Percentiles rank a stretch among this genome's conserved stretches.
These are phyloP conservation scores for Phytophthora citrophthora DNA, from an alignment of 352 stramenopile species.

Conservation along the genomic window DNA sequence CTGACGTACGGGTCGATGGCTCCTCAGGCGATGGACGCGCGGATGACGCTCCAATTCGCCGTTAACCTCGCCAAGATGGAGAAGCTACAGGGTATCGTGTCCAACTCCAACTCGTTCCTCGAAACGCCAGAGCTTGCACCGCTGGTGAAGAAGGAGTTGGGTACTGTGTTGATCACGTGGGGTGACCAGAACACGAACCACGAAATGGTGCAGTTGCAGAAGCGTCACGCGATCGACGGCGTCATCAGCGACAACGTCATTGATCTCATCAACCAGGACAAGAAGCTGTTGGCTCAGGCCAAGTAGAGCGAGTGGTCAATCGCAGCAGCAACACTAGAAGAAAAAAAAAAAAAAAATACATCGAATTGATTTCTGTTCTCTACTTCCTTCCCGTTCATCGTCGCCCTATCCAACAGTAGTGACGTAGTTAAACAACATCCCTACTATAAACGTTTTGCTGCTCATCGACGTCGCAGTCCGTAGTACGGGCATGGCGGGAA, in stretches of 20 bases:
- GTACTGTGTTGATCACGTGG: constrained; percentile 68
- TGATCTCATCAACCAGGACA: constrained; percentile 68
- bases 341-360: constrained; percentile 9
- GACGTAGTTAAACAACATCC: no score
- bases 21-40: constrained; percentile 49
- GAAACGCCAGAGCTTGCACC: constrained; percentile 51
- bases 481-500: constrained; percentile 31
- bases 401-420: neutral
- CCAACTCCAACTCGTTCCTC: constrained; percentile 77
- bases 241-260: constrained; percentile 88
- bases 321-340: no score
- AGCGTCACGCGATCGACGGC: constrained; percentile 69
- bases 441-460: no score
- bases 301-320: constrained; percentile 8
- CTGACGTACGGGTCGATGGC: constrained; percentile 71
- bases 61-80: constrained; percentile 70
- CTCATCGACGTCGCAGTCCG: neutral
- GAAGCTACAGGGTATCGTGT: constrained; percentile 72
- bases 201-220: constrained; percentile 72
- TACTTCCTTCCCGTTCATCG: neutral
- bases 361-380: constrained; percentile 12
- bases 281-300: constrained; percentile 31
- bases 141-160: constrained; percentile 54
- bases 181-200: constrained; percentile 84
- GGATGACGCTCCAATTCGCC: constrained; percentile 72